Conservation (phyloP, 176 grass and related monocot species). For the Oryza meyeriana region DNA sequence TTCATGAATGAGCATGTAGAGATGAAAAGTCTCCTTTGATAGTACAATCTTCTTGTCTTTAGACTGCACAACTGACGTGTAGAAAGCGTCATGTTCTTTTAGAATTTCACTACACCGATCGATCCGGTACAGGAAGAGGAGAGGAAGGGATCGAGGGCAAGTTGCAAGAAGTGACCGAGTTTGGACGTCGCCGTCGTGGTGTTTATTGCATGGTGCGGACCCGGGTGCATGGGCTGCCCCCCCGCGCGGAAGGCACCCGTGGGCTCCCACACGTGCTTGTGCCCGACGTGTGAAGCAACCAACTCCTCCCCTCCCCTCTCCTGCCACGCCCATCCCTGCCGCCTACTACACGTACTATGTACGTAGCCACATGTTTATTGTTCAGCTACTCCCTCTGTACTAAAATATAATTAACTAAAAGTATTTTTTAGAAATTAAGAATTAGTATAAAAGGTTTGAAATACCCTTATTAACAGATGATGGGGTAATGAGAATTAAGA, state of each 20-base stretch:
- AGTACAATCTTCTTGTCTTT: neutral
- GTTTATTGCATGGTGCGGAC: conserved; percentile 26
- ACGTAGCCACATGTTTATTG: neutral
- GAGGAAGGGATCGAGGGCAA: neutral
- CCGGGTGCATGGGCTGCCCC: conserved; percentile 32
- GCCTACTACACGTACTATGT: neutral
- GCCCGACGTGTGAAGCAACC: conserved; percentile 38
- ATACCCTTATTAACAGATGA: too few species aligned
- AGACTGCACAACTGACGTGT: neutral
- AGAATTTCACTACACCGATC: neutral
- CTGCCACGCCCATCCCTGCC: neutral
- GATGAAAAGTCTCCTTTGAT: too few species aligned
- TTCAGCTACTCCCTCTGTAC: too few species aligned
- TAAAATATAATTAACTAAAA: too few species aligned
- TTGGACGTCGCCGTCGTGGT: conserved; percentile 44
- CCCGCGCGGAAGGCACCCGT: conserved; percentile 17
- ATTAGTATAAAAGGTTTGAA: too few species aligned
- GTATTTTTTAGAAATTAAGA: too few species aligned
- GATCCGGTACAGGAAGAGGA: neutral
- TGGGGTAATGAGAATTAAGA: too few species aligned
- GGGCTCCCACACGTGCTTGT: conserved; percentile 41
- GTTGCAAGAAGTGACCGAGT: conserved; percentile 16
- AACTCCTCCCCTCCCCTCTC: neutral
- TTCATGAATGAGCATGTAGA: too few species aligned
- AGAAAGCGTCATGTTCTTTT: neutral